phyloP scores from a whole-genome alignment of 345 rosid species.

The Camelina neglecta region DNA sequence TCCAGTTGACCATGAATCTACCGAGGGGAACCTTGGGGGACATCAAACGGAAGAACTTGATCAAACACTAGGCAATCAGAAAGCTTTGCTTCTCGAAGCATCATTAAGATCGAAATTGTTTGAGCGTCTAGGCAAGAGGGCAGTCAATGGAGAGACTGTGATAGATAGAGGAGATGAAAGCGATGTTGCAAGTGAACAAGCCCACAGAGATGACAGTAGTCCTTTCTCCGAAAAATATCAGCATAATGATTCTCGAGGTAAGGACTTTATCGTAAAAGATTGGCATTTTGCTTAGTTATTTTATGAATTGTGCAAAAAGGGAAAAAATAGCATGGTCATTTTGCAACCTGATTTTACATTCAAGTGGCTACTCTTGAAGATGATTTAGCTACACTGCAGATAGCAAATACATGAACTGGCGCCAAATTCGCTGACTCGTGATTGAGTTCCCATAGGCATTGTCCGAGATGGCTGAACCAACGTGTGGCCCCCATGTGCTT shows the following conservation, averaged over 20 bases:
- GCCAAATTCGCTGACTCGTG: slow-evolving; percentile 3
- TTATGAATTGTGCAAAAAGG: neutral
- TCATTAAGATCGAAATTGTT: slow-evolving; percentile 78
- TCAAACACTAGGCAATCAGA: slow-evolving; percentile 50
- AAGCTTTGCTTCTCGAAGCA: slow-evolving; percentile 78
- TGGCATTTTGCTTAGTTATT: slow-evolving; percentile 26
- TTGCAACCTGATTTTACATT: slow-evolving; percentile 17
- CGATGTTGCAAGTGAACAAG: slow-evolving; percentile 68
- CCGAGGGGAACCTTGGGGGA: slow-evolving; percentile 43
- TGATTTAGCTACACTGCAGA: slow-evolving; percentile 25
- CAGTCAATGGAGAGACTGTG: slow-evolving; percentile 47
- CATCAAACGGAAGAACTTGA: slow-evolving; percentile 42
- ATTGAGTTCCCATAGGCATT: slow-evolving; percentile 2
- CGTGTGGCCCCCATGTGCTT: slow-evolving; percentile 12
- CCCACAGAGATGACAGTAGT: slow-evolving; percentile 55
- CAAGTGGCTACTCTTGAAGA: slow-evolving; percentile 21
- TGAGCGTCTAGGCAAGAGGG: slow-evolving; percentile 67
- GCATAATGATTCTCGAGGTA: slow-evolving; percentile 58
- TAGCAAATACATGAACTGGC: slow-evolving; percentile 31
- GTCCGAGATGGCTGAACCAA: slow-evolving; percentile 15
- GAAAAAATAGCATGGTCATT: slow-evolving; percentile 4
- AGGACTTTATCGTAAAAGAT: slow-evolving; percentile 20
- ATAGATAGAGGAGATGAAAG: slow-evolving; percentile 58
- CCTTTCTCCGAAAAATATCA: slow-evolving; percentile 53
- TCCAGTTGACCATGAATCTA: slow-evolving; percentile 56